Conservation (phyloP, 2,329 filamentous ascomycete genomes). For the Fusarium bactridioides region DNA sequence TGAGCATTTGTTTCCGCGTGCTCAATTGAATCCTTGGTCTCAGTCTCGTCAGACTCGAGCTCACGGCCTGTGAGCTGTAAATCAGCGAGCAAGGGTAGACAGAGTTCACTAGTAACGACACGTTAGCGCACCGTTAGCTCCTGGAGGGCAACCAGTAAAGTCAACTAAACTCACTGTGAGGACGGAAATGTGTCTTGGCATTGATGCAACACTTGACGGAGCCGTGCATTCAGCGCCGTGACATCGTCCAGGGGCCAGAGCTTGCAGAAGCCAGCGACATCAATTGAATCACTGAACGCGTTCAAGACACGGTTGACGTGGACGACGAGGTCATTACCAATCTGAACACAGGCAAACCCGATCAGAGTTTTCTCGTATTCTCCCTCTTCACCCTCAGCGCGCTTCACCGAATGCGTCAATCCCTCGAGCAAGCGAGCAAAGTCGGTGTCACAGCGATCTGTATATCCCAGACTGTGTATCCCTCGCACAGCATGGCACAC, state of each 20-base stretch:
- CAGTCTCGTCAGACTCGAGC: neutral
- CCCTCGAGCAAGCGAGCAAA: conserved; percentile 3
- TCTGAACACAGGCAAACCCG: conserved; percentile 35
- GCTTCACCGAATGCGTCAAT: conserved; percentile 4
- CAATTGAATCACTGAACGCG: neutral
- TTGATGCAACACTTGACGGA: conserved; percentile 21
- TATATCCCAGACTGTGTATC: conserved; percentile 2
- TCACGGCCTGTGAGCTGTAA: neutral
- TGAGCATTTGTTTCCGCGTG: neutral
- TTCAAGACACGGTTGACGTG: conserved; percentile 27
- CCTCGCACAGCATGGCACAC: conserved; percentile 6
- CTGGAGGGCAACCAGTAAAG: neutral
- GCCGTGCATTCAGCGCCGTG: conserved; percentile 23
- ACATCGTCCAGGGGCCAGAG: conserved; percentile 34
- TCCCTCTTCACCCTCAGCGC: neutral
- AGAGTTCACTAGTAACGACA: neutral
- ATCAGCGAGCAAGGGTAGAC: neutral
- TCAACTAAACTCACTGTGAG: conserved; percentile 7
- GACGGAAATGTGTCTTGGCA: conserved; percentile 9
- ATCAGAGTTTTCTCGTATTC: neutral
- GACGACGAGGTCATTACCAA: conserved; percentile 38
- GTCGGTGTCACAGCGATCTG: conserved; percentile 1
- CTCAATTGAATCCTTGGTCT: neutral
- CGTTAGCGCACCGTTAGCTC: neutral
- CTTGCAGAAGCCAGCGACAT: conserved; percentile 6